Conservation (phyloP, 805 yeast species). For the Schwanniomyces pseudopolymorphus region DNA sequence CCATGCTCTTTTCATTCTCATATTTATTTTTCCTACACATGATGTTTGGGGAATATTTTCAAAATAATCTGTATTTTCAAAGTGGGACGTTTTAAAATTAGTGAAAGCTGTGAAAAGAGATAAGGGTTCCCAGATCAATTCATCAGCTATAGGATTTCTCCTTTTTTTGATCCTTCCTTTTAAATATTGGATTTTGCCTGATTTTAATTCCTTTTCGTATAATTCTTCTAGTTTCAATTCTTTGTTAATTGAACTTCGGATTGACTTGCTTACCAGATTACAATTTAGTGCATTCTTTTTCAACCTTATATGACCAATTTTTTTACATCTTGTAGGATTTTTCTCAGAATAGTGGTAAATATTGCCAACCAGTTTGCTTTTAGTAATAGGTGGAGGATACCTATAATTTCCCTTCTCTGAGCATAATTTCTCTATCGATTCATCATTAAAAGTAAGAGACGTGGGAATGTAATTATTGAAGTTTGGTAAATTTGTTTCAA, state of each 20-base stretch:
- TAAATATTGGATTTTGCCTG: neutral
- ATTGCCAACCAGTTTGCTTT: conserved; percentile 3
- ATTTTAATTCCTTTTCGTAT: conserved; percentile 2
- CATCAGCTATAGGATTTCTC: conserved; percentile 11
- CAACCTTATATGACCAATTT: conserved; percentile 4
- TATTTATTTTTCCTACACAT: conserved; percentile 40
- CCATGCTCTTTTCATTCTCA: conserved; percentile 42
- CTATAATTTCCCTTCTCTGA: neutral
- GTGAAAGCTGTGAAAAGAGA: conserved; percentile 34
- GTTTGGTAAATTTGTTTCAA: neutral
- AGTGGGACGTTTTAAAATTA: conserved; percentile 24
- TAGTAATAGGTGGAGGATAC: neutral
- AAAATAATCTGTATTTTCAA: conserved; percentile 28
- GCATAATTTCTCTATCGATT: neutral
- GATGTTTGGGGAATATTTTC: conserved; percentile 27
- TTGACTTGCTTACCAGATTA: conserved; percentile 9
- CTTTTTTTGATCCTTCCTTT: conserved; percentile 8
- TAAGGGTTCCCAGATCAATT: conserved; percentile 29
- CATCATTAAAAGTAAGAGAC: neutral
- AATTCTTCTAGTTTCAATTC: conserved; percentile 16
- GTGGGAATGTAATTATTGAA: neutral
- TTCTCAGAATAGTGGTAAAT: conserved; percentile 4
- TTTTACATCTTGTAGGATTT: neutral
- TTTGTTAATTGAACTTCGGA: conserved; percentile 10
- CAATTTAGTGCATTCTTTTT: conserved; percentile 8